These are phyloP conservation scores for Pseudogymnoascus sp. DNA, from an alignment of 2,329 filamentous ascomycete genomes.

Conservation along the genomic window DNA sequence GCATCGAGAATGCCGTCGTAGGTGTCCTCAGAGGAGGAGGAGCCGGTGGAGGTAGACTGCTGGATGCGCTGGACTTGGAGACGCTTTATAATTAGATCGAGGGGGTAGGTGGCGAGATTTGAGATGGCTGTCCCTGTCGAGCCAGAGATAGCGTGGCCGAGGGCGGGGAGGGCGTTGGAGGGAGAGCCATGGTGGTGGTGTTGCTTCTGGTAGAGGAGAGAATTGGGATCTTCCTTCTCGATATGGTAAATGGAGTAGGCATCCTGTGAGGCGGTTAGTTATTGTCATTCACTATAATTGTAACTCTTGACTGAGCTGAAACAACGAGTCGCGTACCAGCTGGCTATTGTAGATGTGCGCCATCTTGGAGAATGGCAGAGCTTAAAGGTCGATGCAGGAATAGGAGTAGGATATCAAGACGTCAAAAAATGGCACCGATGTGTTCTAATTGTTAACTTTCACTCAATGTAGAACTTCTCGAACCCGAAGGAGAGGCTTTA, in stretches of 20 bases:
- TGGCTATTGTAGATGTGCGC: constrained; percentile 35
- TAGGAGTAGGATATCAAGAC: background rate
- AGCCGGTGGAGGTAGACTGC: constrained; percentile 34
- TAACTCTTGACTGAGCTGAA: background rate
- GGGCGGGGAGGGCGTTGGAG: constrained; percentile 52
- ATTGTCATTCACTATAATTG: background rate
- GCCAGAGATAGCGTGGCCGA: constrained; percentile 76
- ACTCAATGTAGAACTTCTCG: background rate
- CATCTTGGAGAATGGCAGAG: constrained; percentile 16
- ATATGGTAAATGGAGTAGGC: constrained; percentile 26
- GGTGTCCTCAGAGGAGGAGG: constrained; percentile 32
- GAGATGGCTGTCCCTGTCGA: constrained; percentile 71
- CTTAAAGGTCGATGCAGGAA: background rate
- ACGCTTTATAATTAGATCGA: constrained; percentile 73
- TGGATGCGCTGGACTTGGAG: constrained; percentile 66
- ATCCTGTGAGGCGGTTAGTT: constrained; percentile 18
- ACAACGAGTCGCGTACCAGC: constrained; percentile 28
- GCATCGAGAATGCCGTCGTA: constrained; percentile 64
- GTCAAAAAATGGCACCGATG: background rate
- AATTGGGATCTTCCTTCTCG: constrained; percentile 32
- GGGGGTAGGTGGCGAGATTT: constrained; percentile 70
- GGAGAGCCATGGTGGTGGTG: constrained; percentile 24
- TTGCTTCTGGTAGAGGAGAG: constrained; percentile 34
- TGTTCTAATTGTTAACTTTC: background rate
- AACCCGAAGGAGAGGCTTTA: background rate